phyloP scores from a whole-genome alignment of 2,329 filamentous ascomycete species.

The Pezicula carpinea region DNA sequence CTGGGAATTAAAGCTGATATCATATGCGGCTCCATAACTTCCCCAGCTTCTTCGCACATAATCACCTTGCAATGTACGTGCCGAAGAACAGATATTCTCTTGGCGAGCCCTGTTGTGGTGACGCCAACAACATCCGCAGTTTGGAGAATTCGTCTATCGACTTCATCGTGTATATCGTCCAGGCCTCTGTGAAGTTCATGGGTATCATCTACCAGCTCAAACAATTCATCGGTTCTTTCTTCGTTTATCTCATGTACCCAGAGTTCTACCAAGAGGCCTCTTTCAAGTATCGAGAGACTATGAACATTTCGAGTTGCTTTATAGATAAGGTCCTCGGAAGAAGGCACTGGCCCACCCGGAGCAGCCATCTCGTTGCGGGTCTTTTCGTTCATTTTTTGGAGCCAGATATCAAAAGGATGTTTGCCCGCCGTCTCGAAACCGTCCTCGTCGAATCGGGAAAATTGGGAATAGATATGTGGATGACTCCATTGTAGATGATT shows the following conservation, averaged over 20 bases:
- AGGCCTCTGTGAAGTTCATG: background rate
- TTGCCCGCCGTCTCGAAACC: conserved; percentile 12
- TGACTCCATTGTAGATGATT: conserved; percentile 9
- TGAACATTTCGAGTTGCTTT: conserved; percentile 6
- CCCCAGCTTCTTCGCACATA: conserved; percentile 38
- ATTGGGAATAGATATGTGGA: conserved; percentile 13
- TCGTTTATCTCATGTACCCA: conserved; percentile 11
- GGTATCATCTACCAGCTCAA: conserved; percentile 5
- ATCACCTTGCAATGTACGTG: conserved; percentile 19
- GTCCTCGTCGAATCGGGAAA: conserved; percentile 13
- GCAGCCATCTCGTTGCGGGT: background rate
- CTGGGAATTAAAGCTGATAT: conserved; percentile 32
- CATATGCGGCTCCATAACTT: conserved; percentile 38
- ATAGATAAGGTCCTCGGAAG: conserved; percentile 3
- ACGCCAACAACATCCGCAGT: conserved; percentile 43
- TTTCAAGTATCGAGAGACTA: conserved; percentile 4
- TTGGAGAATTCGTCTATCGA: conserved; percentile 12
- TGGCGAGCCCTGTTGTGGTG: conserved; percentile 48
- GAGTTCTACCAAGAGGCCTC: conserved; percentile 6
- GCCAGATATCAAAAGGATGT: conserved; percentile 17
- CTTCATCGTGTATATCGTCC: conserved; percentile 11
- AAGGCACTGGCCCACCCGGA: background rate
- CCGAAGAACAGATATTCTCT: conserved; percentile 31
- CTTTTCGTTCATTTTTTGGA: background rate
- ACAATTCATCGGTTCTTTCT: conserved; percentile 7